Evolutionary conservation across 768 basidiomycete species (phyloP).

Genomic region (Suillus sp.): DNA sequence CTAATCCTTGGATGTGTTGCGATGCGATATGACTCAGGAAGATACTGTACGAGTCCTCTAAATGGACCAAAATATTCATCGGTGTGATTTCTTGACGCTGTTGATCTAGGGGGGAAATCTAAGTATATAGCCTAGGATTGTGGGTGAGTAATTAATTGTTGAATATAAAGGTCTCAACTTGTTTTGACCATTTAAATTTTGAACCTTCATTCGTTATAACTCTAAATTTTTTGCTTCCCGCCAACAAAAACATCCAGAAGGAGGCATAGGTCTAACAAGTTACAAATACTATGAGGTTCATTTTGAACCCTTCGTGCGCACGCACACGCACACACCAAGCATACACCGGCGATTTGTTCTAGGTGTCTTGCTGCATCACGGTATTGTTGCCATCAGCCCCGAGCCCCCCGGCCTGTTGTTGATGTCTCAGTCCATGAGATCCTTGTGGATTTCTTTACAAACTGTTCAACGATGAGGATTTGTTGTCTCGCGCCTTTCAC

Average conservation of each 20-base stretch:
- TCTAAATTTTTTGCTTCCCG: not conserved
- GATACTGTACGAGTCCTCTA: not conserved
- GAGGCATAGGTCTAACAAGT: not conserved
- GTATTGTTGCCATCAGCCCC: not conserved
- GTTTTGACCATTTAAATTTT: not conserved
- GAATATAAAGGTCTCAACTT: not conserved
- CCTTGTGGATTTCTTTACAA: not conserved
- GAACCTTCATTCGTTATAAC: not conserved
- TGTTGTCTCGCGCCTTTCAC: not conserved
- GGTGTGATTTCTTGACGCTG: too few species aligned
- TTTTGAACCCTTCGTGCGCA: not conserved
- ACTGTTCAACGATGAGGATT: not conserved
- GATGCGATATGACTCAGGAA: not conserved
- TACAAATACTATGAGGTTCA: not conserved
- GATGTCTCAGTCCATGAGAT: not conserved
- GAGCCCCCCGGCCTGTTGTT: not conserved
- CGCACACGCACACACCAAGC: not conserved
- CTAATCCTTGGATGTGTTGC: not conserved
- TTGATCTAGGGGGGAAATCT: not conserved
- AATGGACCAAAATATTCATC: not conserved
- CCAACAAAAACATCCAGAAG: not conserved
- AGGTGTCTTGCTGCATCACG: not conserved
- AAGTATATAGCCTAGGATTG: not conserved
- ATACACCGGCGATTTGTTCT: not conserved
- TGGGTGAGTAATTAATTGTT: not conserved